Evolutionary conservation across 768 basidiomycete species (phyloP), one percentile per base, ranked within the genome.

Genomic region (Tremella mesenterica): DNA sequence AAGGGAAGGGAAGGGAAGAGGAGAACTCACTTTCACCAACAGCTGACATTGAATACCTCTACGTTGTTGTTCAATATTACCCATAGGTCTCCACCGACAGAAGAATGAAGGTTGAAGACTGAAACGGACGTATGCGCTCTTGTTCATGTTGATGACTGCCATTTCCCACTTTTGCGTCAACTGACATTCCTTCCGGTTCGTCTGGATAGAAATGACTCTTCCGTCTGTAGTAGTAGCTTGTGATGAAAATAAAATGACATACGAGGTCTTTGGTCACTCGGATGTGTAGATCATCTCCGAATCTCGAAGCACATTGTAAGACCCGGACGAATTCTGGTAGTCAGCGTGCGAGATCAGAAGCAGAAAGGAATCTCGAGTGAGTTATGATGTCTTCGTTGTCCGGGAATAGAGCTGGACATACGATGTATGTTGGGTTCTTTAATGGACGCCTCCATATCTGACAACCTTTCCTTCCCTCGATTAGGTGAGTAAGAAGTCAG

Each of bases 271-370:
- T 51, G 31, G 58, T 65, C 8, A 70, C 70, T 41, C 69, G 64
- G 1, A 73, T 61, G 47, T 63, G 50, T 18, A 73, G 58, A 20
- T 73, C 72, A 26, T 73, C 72, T 0, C 72, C 72, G 46, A 69
- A 73, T 45, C 63, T 71, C 39, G 65, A 52, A 9, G 69, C 64
- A 45, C 72, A 73, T 45, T 68, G 68, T 1, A 73, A 58, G 13
- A 73, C 43, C 23, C 59, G 56, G 27, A 65, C 57, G 57, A 73
- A 70, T 34, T 57, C 59, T 61, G 52, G 18, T 33, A 31, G 28
- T 25, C 14, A 46, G 25, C 14, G 33, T 16, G 41, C 36, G 45
- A 34, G 4, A 4, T 14, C 48, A n/a, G 33, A 47, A 23, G 21
- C 20, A 44, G 21, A 23, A 3, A 54, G 52, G 27, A 26, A 27